Evolutionary conservation across 208 protist genomes (phyloP).

Genomic region (Leishmania tropica): DNA sequence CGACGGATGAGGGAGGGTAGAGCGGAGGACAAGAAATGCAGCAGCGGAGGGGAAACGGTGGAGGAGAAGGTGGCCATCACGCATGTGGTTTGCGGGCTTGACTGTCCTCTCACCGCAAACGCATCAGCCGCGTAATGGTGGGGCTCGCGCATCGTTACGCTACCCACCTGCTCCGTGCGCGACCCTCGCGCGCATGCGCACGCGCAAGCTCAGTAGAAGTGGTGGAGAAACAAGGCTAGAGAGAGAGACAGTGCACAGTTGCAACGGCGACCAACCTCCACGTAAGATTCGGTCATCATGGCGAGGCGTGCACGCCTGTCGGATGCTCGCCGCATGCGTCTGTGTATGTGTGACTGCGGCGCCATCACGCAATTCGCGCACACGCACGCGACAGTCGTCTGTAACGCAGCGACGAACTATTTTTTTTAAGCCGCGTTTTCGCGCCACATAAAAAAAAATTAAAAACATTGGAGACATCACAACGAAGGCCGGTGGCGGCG

Average conservation of each 20-base stretch:
- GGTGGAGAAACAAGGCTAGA: not conserved
- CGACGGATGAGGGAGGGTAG: not conserved
- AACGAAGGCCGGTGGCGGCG: too few species aligned
- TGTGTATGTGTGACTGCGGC: not conserved
- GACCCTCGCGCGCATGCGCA: too few species aligned
- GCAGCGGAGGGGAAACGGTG: not conserved
- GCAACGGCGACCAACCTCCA: not conserved
- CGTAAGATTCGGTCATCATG: not conserved
- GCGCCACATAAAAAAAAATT: too few species aligned
- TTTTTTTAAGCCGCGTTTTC: too few species aligned
- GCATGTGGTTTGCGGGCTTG: not conserved
- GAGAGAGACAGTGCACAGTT: not conserved
- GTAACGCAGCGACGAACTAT: too few species aligned
- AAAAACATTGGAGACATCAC: too few species aligned
- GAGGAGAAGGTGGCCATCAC: not conserved
- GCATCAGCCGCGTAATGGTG: not conserved
- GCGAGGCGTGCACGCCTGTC: not conserved
- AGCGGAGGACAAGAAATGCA: not conserved
- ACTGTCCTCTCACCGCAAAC: not conserved
- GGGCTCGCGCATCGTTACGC: too few species aligned
- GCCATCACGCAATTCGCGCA: not conserved
- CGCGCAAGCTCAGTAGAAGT: not conserved
- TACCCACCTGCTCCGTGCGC: too few species aligned
- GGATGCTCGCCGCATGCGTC: not conserved
- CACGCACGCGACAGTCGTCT: not conserved